Evolutionary conservation across 495 filamentous ascomycete species (phyloP).

Genomic region (Penicillium macrosclerotiorum): DNA sequence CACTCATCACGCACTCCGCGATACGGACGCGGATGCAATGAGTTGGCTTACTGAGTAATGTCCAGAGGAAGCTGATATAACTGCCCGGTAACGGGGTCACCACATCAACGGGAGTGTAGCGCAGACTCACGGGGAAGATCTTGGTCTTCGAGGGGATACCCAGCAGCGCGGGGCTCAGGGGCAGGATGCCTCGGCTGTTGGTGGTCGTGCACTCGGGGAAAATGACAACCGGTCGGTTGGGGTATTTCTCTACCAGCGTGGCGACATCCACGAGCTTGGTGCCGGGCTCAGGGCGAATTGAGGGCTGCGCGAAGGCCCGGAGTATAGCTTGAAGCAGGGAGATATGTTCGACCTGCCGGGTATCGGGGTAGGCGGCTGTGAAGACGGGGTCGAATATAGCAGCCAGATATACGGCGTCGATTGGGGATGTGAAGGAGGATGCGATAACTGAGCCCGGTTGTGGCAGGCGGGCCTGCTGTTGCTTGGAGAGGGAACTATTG

Average conservation of each 20-base stretch:
- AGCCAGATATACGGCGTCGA: slow-evolving; percentile 93
- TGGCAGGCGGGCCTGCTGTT: slow-evolving; percentile 69
- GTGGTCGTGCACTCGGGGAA: slow-evolving; percentile 94
- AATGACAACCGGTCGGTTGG: slow-evolving; percentile 70
- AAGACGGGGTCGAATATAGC: slow-evolving; percentile 97
- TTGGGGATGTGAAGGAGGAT: slow-evolving; percentile 83
- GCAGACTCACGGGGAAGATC: slow-evolving; percentile 86
- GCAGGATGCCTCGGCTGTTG: slow-evolving; percentile 87
- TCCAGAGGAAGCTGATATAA: slow-evolving; percentile 75
- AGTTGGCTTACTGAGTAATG: slow-evolving; percentile 75
- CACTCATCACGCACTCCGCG: slow-evolving; percentile 63
- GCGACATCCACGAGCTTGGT: slow-evolving; percentile 57
- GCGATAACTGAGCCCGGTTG: slow-evolving; percentile 77
- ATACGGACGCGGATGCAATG: slow-evolving; percentile 90
- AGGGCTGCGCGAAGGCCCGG: slow-evolving; percentile 65
- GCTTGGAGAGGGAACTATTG: slow-evolving; percentile 52
- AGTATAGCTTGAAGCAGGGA: slow-evolving; percentile 72
- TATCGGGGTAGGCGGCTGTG: slow-evolving; percentile 73
- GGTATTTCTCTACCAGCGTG: slow-evolving; percentile 63
- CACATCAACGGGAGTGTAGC: slow-evolving; percentile 84
- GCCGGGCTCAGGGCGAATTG: slow-evolving; percentile 43
- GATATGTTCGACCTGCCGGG: slow-evolving; percentile 69
- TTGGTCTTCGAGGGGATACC: slow-evolving; percentile 58
- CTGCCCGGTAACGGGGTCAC: slow-evolving; percentile 80
- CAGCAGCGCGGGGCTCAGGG: slow-evolving; percentile 71